Percentiles rank a stretch among this genome's conserved stretches.
Evolutionary conservation across 805 yeast species (phyloP).

Genomic region (Barnettozyma populi): DNA sequence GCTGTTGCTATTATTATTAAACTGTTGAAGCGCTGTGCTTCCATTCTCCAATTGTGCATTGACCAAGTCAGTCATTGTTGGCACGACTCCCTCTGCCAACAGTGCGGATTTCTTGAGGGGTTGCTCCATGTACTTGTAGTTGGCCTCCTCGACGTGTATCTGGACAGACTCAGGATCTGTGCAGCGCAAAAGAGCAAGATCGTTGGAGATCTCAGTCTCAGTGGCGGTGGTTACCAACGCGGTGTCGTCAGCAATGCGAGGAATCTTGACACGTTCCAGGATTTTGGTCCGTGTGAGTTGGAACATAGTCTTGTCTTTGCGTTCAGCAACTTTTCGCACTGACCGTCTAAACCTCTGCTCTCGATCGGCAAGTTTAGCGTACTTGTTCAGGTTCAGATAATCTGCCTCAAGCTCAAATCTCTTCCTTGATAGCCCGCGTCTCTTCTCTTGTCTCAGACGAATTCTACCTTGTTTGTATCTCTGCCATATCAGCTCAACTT

Average conservation of each 20-base stretch:
- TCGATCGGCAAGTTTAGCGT: conserved; percentile 4
- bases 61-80: conserved; percentile 26
- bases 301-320: conserved; percentile 11
- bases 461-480: conserved; percentile 17
- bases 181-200: conserved; percentile 11
- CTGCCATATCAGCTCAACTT: conserved; percentile 21
- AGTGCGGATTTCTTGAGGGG: conserved; percentile 11
- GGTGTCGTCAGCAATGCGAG: conserved; percentile 1
- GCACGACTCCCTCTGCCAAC: conserved; percentile 8
- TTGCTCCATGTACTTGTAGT: conserved; percentile 18
- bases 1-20: neutral
- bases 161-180: conserved; percentile 4
- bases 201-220: conserved; percentile 16
- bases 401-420: conserved; percentile 13
- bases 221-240: conserved; percentile 11
- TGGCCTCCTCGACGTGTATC: conserved; percentile 18
- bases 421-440: conserved; percentile 1
- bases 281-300: conserved; percentile 13
- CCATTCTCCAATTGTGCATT: conserved; percentile 21
- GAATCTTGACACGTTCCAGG: conserved; percentile 2
- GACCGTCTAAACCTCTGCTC: conserved; percentile 17
- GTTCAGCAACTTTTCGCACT: conserved; percentile 18
- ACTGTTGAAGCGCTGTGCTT: neutral
- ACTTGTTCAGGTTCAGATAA: conserved; percentile 11
- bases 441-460: conserved; percentile 9